Base-by-base conservation (phyloP, 371 early-diverging fungal species). In the Paraphysoderma sedebokerense region DNA sequence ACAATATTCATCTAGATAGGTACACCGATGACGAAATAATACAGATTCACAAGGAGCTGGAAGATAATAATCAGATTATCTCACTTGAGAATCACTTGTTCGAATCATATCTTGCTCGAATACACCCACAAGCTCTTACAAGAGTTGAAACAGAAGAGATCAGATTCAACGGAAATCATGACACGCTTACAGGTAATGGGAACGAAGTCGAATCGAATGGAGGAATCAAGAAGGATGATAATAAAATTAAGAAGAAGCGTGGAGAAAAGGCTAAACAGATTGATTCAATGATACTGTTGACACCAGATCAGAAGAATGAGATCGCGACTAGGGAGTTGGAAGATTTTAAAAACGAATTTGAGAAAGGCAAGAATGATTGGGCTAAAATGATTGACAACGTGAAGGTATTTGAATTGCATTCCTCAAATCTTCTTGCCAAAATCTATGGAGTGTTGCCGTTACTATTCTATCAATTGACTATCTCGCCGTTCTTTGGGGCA, bases 281-380 rank as follows among this genome's bases (percentile, higher is more conserved):
- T 22, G 15, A n/a, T 8, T 30, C 28, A 9, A 24, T 49, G 7
- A 6, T 50, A 11, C 48, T 65, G 15, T 46, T 70, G 38, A 71
- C 70, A 24, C 22, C 64, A 0, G 70, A 71, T 49, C 72, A 71
- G 38, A 69, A 68, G 45, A 26, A 60, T 5, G 72, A 71, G 52
- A 67, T 71, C 44, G 72, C 72, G 5, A 70, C 66, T 27, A 38
- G 72, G 12, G 72, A 68, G 50, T 51, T 71, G 30, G 72, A 71
- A 38, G 72, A 71, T 50, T 48, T 67, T 31, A 46, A 57, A 28
- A 70, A 71, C 46, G 68, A 71, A 50, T 63, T 70, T 36, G 65
- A 71, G 48, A 47, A 47, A 44, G 55, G 62, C 45, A 63, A 62
- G 56, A 65, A 62, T 46, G 70, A 66, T 41, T 70, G 70, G 70